These are phyloP conservation scores for Annulohypoxylon moriforme DNA, from an alignment of 495 filamentous ascomycete genomes.

Conservation along the genomic window DNA sequence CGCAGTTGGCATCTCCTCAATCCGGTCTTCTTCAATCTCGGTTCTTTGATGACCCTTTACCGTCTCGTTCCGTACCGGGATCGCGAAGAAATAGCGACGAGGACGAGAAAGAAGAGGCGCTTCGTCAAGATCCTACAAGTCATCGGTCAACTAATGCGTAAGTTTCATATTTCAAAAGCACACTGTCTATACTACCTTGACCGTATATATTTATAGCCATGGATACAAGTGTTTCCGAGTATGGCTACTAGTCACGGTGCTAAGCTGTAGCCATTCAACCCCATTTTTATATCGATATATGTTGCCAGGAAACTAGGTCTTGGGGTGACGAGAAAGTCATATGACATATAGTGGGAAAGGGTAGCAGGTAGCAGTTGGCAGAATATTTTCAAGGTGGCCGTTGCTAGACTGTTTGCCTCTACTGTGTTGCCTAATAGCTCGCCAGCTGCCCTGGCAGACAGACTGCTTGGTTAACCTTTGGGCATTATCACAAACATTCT, in stretches of 20 bases:
- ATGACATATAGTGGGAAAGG: neutral
- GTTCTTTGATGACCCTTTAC: conserved; percentile 66
- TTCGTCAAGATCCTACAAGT: conserved; percentile 72
- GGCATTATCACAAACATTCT: conserved; percentile 1
- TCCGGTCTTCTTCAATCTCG: conserved; percentile 62
- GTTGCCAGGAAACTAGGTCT: neutral
- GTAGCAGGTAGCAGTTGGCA: neutral
- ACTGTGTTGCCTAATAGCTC: neutral
- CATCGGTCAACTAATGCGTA: conserved; percentile 75
- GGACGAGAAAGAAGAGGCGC: conserved; percentile 74
- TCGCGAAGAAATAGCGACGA: conserved; percentile 87
- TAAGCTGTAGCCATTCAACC: neutral
- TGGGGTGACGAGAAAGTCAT: neutral
- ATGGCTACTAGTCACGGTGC: neutral
- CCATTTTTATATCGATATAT: neutral
- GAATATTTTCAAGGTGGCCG: neutral
- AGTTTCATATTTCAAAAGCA: conserved; percentile 51
- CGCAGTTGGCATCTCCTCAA: conserved; percentile 71
- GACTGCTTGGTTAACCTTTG: neutral
- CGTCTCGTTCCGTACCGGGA: conserved; percentile 86
- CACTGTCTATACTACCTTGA: neutral
- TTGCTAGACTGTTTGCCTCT: neutral
- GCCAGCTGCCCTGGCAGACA: neutral
- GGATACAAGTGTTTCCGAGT: neutral
- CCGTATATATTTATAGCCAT: neutral